Base-by-base conservation (phyloP, 352 stramenopile species). In the Phytophthora tubulina region DNA sequence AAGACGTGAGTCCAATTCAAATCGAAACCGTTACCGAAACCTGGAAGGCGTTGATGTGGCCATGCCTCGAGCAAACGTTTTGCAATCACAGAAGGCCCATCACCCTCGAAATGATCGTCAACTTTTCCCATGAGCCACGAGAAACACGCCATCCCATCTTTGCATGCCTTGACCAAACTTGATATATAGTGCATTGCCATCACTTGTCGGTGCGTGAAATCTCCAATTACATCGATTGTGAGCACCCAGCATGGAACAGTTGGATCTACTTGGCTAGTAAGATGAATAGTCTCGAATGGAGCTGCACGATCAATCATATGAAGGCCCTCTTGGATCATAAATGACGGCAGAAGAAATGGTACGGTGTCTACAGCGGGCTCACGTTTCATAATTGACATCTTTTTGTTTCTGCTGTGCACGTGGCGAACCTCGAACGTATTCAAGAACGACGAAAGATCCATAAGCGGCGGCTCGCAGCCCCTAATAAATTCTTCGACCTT, bases 151-250 rank as follows among this genome's bases (percentile, higher is more conserved):
- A 58, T 57, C n/a, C 39, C 39, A 4, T 45, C 39, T 15, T n/a
- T 45, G 39, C 39, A 15, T 48, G 21, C 14, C 21, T 57, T 39
- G 2, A 11, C 13, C 21, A 66, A 31, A 42, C 17, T 66, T 14
- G 35, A 58, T 14, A 58, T 11, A 14, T 50, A 66, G 27, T 57
- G 35, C 46, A 58, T 66, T 27, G 21, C 33, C 58, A 58, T 58
- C 21, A 62, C 21, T 44, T 51, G 54, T 2, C 54, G 38, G 6
- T 62, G 39, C 6, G 54, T 51, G 31, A 51, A 49, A 15, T 51
- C 42, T 11, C 42, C 39, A n/a, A 21, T 21, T 21, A 0, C 21
- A 21, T 21, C 21, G 21, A 21, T 21, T 21, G 21, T 21, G 21
- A 46, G 4, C 3, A 64, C 21, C 44, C 57, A 64, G n/a, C 44